These are phyloP conservation scores for Symbiotaphrina buchneri DNA, from an alignment of 495 filamentous ascomycete genomes.

Conservation along the genomic window DNA sequence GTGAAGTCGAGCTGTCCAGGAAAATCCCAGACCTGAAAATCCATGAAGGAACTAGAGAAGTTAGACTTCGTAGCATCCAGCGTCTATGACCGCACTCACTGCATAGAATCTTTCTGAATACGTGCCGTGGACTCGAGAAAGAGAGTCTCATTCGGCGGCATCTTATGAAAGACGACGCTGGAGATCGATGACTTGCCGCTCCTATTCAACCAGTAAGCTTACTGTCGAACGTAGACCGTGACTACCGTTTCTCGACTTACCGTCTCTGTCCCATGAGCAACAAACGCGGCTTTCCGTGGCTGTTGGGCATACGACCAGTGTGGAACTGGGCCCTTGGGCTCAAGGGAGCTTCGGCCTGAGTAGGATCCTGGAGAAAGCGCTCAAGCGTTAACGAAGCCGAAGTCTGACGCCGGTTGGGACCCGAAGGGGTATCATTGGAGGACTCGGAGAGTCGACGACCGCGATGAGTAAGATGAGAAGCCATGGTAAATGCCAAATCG, in stretches of 20 bases:
- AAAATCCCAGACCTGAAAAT: constrained; percentile 96
- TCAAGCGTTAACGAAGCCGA: not conserved
- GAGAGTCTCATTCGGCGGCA: constrained; percentile 82
- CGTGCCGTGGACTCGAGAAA: constrained; percentile 85
- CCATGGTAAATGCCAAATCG: not conserved
- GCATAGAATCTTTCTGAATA: constrained; percentile 81
- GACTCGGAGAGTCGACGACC: not conserved
- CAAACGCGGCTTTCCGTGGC: constrained; percentile 52
- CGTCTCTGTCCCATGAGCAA: constrained; percentile 89
- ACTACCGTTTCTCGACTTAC: constrained; percentile 21
- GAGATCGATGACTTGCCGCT: constrained; percentile 96
- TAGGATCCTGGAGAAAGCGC: not conserved
- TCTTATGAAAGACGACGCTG: constrained; percentile 93
- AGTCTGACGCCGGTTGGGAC: not conserved
- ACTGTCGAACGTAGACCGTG: not conserved
- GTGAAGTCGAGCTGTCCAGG: constrained; percentile 82
- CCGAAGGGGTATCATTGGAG: not conserved
- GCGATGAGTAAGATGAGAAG: not conserved
- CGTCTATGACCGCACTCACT: constrained; percentile 26
- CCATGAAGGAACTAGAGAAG: constrained; percentile 69
- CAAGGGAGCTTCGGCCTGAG: not conserved
- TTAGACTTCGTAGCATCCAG: not conserved
- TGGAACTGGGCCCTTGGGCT: too few relatives aligned
- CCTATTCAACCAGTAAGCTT: constrained; percentile 19
- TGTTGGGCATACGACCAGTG: constrained; percentile 14